Evolutionary conservation across 164 flowering plant genomes (phyloP).

Genomic region (Tinospora cordifolia): DNA sequence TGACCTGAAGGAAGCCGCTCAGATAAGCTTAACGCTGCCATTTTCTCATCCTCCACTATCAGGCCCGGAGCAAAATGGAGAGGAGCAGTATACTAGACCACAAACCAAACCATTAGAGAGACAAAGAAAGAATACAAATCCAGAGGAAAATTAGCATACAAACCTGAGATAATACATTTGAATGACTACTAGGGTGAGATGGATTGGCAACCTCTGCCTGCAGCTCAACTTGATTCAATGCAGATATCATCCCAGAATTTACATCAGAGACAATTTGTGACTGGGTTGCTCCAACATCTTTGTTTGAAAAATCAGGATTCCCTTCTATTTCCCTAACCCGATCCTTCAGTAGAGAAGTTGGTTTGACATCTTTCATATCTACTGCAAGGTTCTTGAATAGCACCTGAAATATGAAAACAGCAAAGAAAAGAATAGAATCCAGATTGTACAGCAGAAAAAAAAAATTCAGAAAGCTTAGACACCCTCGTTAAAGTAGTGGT

Average conservation of each 20-base stretch:
- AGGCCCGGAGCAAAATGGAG: constrained; percentile 57
- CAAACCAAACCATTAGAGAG: constrained; percentile 12
- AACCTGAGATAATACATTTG: constrained; percentile 60
- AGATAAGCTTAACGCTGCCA: constrained; percentile 54
- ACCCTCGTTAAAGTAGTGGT: not conserved
- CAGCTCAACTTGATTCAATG: constrained; percentile 61
- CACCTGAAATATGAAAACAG: constrained; percentile 43
- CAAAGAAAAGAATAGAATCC: not conserved
- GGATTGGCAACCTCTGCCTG: constrained; percentile 59
- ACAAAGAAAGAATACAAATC: not conserved
- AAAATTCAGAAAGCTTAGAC: not conserved
- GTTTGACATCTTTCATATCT: constrained; percentile 77
- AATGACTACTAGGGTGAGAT: constrained; percentile 54
- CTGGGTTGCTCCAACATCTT: constrained; percentile 67
- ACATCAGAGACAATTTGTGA: constrained; percentile 55
- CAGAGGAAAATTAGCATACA: constrained; percentile 11
- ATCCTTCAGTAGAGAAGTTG: constrained; percentile 79
- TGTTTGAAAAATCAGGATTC: constrained; percentile 94
- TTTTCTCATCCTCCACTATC: constrained; percentile 71
- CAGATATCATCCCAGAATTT: constrained; percentile 47
- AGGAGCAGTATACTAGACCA: constrained; percentile 52
- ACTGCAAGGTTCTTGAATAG: constrained; percentile 80
- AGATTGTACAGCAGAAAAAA: not conserved
- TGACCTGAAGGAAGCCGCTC: constrained; percentile 80
- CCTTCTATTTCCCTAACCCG: constrained; percentile 79